phyloP scores from a whole-genome alignment of 1,139 yeast species.

The Suhomyces coccinellae region DNA sequence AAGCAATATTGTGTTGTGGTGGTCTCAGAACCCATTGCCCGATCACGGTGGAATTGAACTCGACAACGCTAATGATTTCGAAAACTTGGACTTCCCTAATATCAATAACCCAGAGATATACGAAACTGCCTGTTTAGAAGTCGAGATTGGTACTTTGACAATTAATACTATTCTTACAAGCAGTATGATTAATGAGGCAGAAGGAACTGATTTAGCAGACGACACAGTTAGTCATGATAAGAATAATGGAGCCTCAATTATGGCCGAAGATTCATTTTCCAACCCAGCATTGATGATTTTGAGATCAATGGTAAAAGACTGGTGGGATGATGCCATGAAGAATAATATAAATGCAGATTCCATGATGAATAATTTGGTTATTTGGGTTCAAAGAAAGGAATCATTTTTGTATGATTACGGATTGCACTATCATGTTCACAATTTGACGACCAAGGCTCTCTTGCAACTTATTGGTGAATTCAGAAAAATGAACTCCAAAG shows the following conservation, averaged over 20 bases:
- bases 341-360: conserved; percentile 77
- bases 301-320: conserved; percentile 72
- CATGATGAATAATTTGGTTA: conserved; percentile 76
- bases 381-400: conserved; percentile 82
- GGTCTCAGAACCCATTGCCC: conserved; percentile 82
- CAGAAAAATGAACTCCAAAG: conserved; percentile 69
- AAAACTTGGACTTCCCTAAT: conserved; percentile 65
- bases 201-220: conserved; percentile 78
- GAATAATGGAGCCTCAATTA: conserved; percentile 51
- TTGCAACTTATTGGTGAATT: conserved; percentile 82
- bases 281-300: conserved; percentile 70
- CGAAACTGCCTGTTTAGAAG: conserved; percentile 74
- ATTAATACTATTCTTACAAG: conserved; percentile 87
- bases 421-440: conserved; percentile 84
- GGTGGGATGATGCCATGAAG: conserved; percentile 92
- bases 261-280: conserved; percentile 80
- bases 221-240: conserved; percentile 42
- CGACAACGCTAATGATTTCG: conserved; percentile 55
- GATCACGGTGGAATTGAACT: conserved; percentile 85
- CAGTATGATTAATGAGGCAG: conserved; percentile 82
- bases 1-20: conserved; percentile 81
- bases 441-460: conserved; percentile 79
- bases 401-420: conserved; percentile 76
- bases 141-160: conserved; percentile 75
- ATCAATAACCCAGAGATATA: conserved; percentile 82